Conservation (phyloP, 2,329 filamentous ascomycete genomes). For the Colletotrichum sp. region DNA sequence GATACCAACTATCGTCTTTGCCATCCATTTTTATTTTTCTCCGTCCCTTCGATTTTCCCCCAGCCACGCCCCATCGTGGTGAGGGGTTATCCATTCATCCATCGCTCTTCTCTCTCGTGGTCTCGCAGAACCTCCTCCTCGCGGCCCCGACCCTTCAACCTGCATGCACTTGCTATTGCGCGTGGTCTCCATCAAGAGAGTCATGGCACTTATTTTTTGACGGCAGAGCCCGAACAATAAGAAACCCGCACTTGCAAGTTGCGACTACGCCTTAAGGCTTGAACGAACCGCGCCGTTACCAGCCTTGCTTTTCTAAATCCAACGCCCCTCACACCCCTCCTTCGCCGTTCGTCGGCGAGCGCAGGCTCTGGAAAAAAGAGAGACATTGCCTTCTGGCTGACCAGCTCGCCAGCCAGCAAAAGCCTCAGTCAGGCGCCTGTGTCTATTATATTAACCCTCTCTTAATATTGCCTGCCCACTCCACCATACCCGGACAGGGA, state of each 20-base stretch:
- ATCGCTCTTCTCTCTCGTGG: not conserved
- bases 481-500: conserved; percentile 21
- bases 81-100: not conserved
- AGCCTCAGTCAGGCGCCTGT: conserved; percentile 22
- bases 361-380: not conserved
- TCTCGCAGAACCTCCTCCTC: not conserved
- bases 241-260: not conserved
- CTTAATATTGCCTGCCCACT: conserved; percentile 19
- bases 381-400: conserved; percentile 11
- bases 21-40: not conserved
- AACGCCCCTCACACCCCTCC: conserved; percentile 2
- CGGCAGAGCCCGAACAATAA: conserved; percentile 10
- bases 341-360: not conserved
- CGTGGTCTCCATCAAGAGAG: conserved; percentile 2
- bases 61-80: not conserved
- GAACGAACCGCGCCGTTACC: conserved; percentile 12
- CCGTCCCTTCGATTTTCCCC: not conserved
- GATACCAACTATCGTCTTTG: not conserved
- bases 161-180: conserved; percentile 1
- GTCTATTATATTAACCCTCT: conserved; percentile 23
- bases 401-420: conserved; percentile 15
- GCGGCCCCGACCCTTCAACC: not conserved
- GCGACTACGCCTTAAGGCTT: conserved; percentile 4
- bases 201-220: conserved; percentile 9
- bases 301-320: conserved; percentile 1